Conservation (phyloP, 1,284 basidiomycete genomes). For the Leccinum subfulvum region DNA sequence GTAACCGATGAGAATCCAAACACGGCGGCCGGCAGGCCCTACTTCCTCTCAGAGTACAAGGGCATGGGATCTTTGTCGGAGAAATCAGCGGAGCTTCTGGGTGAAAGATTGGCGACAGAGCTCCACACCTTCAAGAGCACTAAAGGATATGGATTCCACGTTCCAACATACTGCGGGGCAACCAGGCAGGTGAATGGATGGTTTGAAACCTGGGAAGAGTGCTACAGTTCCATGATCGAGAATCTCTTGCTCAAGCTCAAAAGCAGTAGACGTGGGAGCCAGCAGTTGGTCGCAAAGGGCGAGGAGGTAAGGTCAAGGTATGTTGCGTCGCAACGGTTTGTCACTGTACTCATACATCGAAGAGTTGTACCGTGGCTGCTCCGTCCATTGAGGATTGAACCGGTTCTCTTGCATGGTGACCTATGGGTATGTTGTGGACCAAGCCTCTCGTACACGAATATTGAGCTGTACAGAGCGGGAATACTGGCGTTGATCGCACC, state of each 20-base stretch:
- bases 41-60: slow-evolving; percentile 77
- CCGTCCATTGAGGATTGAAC: slow-evolving; percentile 56
- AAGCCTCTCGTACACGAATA: neutral
- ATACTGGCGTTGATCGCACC: slow-evolving; percentile 57
- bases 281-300: slow-evolving; percentile 53
- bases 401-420: slow-evolving; percentile 84
- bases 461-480: slow-evolving; percentile 58
- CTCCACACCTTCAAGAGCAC: slow-evolving; percentile 56
- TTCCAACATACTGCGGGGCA: slow-evolving; percentile 79
- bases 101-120: slow-evolving; percentile 62
- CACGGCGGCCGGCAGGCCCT: slow-evolving; percentile 46
- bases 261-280: slow-evolving; percentile 41
- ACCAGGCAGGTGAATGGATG: slow-evolving; percentile 78
- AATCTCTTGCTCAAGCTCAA: slow-evolving; percentile 61
- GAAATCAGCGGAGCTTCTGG: slow-evolving; percentile 52
- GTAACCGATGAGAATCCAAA: slow-evolving; percentile 35
- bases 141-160: slow-evolving; percentile 69
- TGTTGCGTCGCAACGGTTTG: slow-evolving; percentile 26
- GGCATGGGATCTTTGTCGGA: slow-evolving; percentile 50
- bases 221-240: slow-evolving; percentile 67
- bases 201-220: slow-evolving; percentile 71
- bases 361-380: slow-evolving; percentile 80
- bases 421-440: slow-evolving; percentile 60
- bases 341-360: slow-evolving; percentile 12
- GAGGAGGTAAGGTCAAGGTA: slow-evolving; percentile 58